Evolutionary conservation across 768 basidiomycete genomes (phyloP).

Genomic region (Tylopilus intermedius): DNA sequence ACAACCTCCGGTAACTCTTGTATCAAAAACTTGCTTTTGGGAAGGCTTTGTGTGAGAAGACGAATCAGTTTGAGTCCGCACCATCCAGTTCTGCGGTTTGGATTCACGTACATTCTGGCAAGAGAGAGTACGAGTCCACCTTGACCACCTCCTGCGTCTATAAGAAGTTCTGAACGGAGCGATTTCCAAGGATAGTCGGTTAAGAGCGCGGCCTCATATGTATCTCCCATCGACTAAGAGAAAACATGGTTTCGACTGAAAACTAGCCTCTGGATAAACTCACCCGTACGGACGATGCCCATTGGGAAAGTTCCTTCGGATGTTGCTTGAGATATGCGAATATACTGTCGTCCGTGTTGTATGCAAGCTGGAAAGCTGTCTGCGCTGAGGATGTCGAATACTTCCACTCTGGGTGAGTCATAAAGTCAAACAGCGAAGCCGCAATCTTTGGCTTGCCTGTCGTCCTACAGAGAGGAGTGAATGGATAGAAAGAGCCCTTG

Average conservation of each 20-base stretch:
- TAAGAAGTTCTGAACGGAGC: neutral
- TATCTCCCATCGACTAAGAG: slow-evolving; percentile 2
- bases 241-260: neutral
- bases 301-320: neutral
- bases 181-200: slow-evolving; percentile 4
- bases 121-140: slow-evolving; percentile 3
- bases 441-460: slow-evolving; percentile 2
- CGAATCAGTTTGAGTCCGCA: too few species aligned
- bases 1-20: neutral
- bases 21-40: neutral
- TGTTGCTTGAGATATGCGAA: neutral
- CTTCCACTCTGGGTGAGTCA: slow-evolving; percentile 5
- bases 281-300: slow-evolving; percentile 4
- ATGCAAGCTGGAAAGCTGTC: slow-evolving; percentile 3
- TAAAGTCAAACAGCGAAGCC: neutral
- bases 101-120: neutral
- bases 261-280: neutral
- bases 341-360: neutral
- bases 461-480: neutral
- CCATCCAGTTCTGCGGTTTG: neutral
- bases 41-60: neutral
- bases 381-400: slow-evolving; percentile 2
- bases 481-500: neutral
- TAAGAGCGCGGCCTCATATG: slow-evolving; percentile 2
- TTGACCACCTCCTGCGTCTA: neutral